A percentile compares a stretch with the other conserved stretches of the same genome.
Evolutionary conservation across 495 filamentous ascomycete species (phyloP).

Genomic region (Emericellopsis terricola): DNA sequence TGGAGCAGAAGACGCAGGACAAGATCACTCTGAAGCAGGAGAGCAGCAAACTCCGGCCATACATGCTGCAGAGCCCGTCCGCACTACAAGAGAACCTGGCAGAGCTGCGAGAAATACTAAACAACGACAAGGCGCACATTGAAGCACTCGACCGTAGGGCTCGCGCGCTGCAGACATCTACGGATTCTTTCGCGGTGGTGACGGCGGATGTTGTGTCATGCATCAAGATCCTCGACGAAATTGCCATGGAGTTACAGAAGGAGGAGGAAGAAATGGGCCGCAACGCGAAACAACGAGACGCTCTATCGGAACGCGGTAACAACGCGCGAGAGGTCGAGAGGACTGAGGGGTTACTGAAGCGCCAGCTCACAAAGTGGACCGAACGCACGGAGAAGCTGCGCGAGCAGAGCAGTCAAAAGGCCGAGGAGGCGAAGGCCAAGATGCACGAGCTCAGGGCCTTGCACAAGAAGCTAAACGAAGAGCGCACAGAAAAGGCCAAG

Average conservation of each 20-base stretch:
- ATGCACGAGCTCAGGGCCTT: slow-evolving; percentile 80
- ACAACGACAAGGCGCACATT: slow-evolving; percentile 60
- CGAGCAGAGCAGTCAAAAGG: slow-evolving; percentile 62
- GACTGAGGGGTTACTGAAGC: slow-evolving; percentile 61
- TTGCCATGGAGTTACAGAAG: slow-evolving; percentile 61
- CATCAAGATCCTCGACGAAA: slow-evolving; percentile 77
- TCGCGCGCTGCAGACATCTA: slow-evolving; percentile 78
- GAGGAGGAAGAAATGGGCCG: slow-evolving; percentile 76
- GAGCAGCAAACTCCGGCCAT: slow-evolving; percentile 72
- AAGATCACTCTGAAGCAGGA: slow-evolving; percentile 47
- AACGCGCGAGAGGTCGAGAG: slow-evolving; percentile 83
- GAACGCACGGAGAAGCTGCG: slow-evolving; percentile 71
- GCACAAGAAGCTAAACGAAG: slow-evolving; percentile 66
- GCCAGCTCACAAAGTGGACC: slow-evolving; percentile 66
- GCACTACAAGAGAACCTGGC: slow-evolving; percentile 65
- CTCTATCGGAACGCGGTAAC: slow-evolving; percentile 69
- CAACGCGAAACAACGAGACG: slow-evolving; percentile 66
- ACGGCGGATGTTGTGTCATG: slow-evolving; percentile 67
- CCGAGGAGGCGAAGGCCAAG: slow-evolving; percentile 54
- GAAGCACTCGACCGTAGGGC: slow-evolving; percentile 72
- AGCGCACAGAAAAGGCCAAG: slow-evolving; percentile 63
- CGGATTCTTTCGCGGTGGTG: slow-evolving; percentile 74
- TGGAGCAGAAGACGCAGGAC: slow-evolving; percentile 66
- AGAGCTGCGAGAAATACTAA: slow-evolving; percentile 60
- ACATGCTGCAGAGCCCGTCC: slow-evolving; percentile 72